Base-by-base conservation (phyloP, 2,329 filamentous ascomycete species). In the Colletotrichum abscissum region DNA sequence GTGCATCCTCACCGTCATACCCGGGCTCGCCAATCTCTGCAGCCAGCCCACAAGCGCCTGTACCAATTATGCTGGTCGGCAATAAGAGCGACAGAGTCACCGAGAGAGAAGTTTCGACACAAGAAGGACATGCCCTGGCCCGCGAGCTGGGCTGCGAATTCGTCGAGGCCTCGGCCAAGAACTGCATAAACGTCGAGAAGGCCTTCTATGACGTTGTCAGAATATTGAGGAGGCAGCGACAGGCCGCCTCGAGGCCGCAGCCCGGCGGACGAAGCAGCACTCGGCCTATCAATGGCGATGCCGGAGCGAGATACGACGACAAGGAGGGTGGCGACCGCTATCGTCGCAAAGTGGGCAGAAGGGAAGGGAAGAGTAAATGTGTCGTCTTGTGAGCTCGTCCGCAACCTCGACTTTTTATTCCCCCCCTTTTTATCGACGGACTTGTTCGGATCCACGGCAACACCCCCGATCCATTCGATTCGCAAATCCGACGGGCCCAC, bases 161-260 rank as follows among this genome's bases (percentile, higher is more conserved):
- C 79, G 95, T 98, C 78, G 96, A 98, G 84, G 95, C 96, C 2
- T 98, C 95, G 7, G 96, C 96, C 46, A 98, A 98, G 87, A 98
- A 98, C 82, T 98, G 95, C 85, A 95, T 98, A 87, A 98, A 98
- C 80, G 96, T 98, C 67, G 97, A 98, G 84, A 98, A 97, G 88
- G 96, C 95, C 38, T 98, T 99, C 81, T 98, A 98, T 84, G 97
- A 99, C 80, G 97, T 99, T 8, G 97, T 98, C 67, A 89, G 97
- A 77, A 94, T 97, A 82, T 87, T 99, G 76, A 92, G 97, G 78
- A 91, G 94, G 78, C 95, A 98, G 84, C 90, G 94, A 79, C 92
- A 94, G 78, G 85, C 87, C 72, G 83, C 85, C 12, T 79, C 85
- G 62, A 83, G 85, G 35, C 83, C 84, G 38, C 74, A 77, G 57